phyloP scores from a whole-genome alignment of 805 yeast genomes.

The Torulaspora microellipsoides region DNA sequence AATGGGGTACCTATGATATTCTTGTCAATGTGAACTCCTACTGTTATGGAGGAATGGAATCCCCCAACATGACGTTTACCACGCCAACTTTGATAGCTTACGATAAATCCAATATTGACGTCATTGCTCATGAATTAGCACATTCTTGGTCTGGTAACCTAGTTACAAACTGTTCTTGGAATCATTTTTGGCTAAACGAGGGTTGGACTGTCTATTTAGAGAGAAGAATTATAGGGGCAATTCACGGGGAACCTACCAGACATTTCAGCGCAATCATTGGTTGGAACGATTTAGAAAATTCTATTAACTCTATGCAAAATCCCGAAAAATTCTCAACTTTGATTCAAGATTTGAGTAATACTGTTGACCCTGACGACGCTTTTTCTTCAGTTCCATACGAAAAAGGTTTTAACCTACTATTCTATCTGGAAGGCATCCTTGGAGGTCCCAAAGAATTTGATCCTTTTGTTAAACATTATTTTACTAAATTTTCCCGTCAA shows the following conservation, averaged over 20 bases:
- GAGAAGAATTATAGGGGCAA: conserved; percentile 68
- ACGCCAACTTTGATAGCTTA: conserved; percentile 85
- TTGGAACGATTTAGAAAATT: conserved; percentile 72
- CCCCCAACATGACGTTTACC: conserved; percentile 85
- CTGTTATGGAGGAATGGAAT: conserved; percentile 95
- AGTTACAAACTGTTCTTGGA: conserved; percentile 89
- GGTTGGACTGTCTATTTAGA: conserved; percentile 95
- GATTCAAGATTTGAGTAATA: conserved; percentile 65
- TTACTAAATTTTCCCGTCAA: conserved; percentile 58
- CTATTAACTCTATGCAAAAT: conserved; percentile 62
- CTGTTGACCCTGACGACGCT: conserved; percentile 83
- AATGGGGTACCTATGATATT: conserved; percentile 80
- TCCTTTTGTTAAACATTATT: conserved; percentile 75
- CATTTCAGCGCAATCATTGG: conserved; percentile 84
- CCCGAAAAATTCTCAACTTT: conserved; percentile 52
- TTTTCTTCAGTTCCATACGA: conserved; percentile 88
- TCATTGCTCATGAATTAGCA: conserved; percentile 88
- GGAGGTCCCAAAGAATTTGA: conserved; percentile 68
- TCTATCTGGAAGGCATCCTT: conserved; percentile 62
- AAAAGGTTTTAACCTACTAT: conserved; percentile 78
- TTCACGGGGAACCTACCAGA: conserved; percentile 76
- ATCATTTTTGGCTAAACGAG: conserved; percentile 91
- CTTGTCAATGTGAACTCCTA: conserved; percentile 70
- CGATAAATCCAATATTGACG: conserved; percentile 81
- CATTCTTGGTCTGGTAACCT: conserved; percentile 92